These are phyloP conservation scores for Hordeum pubiflorum DNA, from an alignment of 202 grass and related monocot genomes.

Conservation along the genomic window DNA sequence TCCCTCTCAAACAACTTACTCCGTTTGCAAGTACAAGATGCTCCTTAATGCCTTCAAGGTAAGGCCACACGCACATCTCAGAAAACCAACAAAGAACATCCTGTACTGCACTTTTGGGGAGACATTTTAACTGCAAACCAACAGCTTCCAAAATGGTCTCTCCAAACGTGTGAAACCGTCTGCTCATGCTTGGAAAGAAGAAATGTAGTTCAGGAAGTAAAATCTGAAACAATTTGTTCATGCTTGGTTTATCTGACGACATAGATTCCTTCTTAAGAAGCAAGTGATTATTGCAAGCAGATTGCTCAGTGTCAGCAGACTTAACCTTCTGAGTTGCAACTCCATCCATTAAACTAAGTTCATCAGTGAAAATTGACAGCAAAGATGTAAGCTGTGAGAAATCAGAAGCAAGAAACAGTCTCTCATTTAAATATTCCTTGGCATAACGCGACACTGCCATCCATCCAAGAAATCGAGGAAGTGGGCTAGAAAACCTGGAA, in stretches of 20 bases:
- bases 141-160: conserved; percentile 87
- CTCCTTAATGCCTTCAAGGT: conserved; percentile 55
- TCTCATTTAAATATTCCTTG: conserved; percentile 70
- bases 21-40: conserved; percentile 39
- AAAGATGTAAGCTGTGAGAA: conserved; percentile 79
- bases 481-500: conserved; percentile 48
- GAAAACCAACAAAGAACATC: conserved; percentile 96
- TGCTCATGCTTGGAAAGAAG: conserved; percentile 83
- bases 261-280: conserved; percentile 39
- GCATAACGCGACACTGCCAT: conserved; percentile 80
- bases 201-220: conserved; percentile 69
- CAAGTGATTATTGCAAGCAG: conserved; percentile 25
- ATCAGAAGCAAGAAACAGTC: conserved; percentile 80
- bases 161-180: conserved; percentile 56
- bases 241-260: conserved; percentile 29
- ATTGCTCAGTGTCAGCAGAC: conserved; percentile 29
- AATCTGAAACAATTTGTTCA: conserved; percentile 41
- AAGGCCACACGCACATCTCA: conserved; percentile 93
- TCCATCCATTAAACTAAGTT: conserved; percentile 60
- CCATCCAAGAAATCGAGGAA: conserved; percentile 86
- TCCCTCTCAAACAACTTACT: conserved; percentile 58
- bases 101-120: conserved; percentile 60
- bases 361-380: conserved; percentile 83
- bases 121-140: conserved; percentile 74
- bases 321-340: conserved; percentile 42